Evolutionary conservation across 371 early-diverging fungal species (phyloP).

Genomic region (Thermomucor indicae-seudaticae): DNA sequence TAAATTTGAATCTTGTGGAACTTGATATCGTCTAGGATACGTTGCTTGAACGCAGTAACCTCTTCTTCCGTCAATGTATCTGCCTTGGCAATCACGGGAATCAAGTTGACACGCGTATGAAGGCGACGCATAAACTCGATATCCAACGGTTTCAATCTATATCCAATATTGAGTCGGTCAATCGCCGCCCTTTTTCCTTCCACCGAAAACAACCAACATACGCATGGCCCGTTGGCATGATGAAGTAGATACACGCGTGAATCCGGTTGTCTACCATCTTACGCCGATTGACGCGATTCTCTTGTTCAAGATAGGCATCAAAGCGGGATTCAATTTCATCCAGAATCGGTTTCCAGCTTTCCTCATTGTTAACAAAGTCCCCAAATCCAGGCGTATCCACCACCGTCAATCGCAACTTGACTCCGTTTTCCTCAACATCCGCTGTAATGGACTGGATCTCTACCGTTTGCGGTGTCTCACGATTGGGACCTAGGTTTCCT

Average conservation of each 20-base stretch:
- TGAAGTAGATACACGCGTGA: slow-evolving; percentile 98
- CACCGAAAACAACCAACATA: no score
- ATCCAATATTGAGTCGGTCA: no score
- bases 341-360: slow-evolving; percentile 93
- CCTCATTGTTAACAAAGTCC: slow-evolving; percentile 92
- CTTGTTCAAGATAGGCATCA: slow-evolving; percentile 92
- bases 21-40: slow-evolving; percentile 90
- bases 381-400: slow-evolving; percentile 95
- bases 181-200: no score
- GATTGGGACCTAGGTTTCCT: slow-evolving; percentile 72
- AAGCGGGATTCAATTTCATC: slow-evolving; percentile 94
- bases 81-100: slow-evolving; percentile 98
- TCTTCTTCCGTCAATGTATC: slow-evolving; percentile 97
- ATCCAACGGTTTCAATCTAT: slow-evolving; percentile 83
- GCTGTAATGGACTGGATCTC: slow-evolving; percentile 89
- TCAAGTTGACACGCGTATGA: slow-evolving; percentile 92
- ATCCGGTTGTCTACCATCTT: slow-evolving; percentile 88
- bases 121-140: slow-evolving; percentile 94
- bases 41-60: slow-evolving; percentile 84
- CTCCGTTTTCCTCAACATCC: slow-evolving; percentile 79
- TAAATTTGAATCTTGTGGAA: slow-evolving; percentile 92
- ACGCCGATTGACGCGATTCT: slow-evolving; percentile 83
- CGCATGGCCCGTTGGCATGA: slow-evolving; percentile 94
- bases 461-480: slow-evolving; percentile 86
- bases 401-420: slow-evolving; percentile 88